Percentiles rank a stretch among this genome's conserved stretches.
These are phyloP conservation scores for Thielaviopsis euricoi DNA, from an alignment of 2,329 filamentous ascomycete genomes.

Conservation along the genomic window DNA sequence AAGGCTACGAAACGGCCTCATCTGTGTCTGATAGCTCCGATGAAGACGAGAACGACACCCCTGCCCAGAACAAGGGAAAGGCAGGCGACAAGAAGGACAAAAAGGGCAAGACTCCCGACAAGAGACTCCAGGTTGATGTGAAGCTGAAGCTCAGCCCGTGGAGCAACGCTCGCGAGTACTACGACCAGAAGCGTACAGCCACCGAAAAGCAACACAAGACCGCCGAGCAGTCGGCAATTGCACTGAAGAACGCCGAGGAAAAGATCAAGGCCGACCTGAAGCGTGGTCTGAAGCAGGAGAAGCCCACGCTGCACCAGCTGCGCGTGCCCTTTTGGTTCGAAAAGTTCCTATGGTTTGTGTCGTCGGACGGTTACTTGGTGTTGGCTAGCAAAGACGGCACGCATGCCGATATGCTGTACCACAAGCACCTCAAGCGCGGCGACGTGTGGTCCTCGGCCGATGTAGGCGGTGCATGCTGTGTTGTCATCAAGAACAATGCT, in stretches of 20 bases:
- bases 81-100: constrained; percentile 14
- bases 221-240: constrained; percentile 59
- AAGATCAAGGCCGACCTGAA: constrained; percentile 12
- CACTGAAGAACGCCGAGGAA: constrained; percentile 56
- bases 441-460: constrained; percentile 90
- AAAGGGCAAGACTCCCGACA: constrained; percentile 29
- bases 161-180: constrained; percentile 83
- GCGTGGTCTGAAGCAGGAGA: constrained; percentile 81
- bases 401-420: constrained; percentile 87
- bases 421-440: constrained; percentile 67
- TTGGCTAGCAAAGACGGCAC: constrained; percentile 75
- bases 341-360: constrained; percentile 91
- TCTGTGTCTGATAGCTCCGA: constrained; percentile 39
- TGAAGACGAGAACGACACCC: constrained; percentile 18
- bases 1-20: constrained; percentile 42
- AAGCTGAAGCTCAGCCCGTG: constrained; percentile 69
- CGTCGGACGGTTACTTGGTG: constrained; percentile 85
- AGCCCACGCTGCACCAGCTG: constrained; percentile 67
- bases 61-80: constrained; percentile 14
- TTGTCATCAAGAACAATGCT: constrained; percentile 79
- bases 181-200: constrained; percentile 71
- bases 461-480: constrained; percentile 63
- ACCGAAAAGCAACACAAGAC: constrained; percentile 82
- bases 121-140: constrained; percentile 59
- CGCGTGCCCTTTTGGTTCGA: constrained; percentile 88